These are phyloP conservation scores for Lathyrus sativus DNA, from an alignment of 306 rosid genomes.

Conservation along the genomic window DNA sequence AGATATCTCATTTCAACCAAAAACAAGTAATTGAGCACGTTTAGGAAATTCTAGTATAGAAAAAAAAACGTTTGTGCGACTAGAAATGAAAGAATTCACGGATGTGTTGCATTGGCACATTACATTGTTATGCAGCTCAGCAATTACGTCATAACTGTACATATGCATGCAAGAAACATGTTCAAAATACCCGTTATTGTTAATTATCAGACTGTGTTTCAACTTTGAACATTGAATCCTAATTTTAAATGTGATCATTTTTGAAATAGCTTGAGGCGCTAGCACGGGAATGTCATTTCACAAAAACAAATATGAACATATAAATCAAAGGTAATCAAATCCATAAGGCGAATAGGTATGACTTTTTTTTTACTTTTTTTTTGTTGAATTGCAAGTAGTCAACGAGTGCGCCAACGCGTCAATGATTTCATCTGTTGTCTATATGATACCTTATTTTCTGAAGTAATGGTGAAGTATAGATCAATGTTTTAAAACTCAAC, in stretches of 20 bases:
- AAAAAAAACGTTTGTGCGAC: not conserved
- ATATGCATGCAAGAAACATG: constrained; percentile 7
- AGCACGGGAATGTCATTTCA: not conserved
- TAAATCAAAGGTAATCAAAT: too few relatives aligned
- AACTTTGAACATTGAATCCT: constrained; percentile 1
- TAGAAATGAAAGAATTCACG: not conserved
- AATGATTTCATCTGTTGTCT: too few relatives aligned
- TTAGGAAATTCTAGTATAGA: too few relatives aligned
- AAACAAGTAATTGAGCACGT: too few relatives aligned
- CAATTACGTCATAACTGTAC: constrained; percentile 11
- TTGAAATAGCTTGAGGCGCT: not conserved
- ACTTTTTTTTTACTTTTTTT: too few relatives aligned
- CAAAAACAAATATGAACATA: too few relatives aligned
- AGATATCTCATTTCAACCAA: not conserved
- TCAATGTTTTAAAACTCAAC: too few relatives aligned
- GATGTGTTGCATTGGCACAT: not conserved
- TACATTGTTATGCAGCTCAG: not conserved
- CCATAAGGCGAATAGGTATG: too few relatives aligned
- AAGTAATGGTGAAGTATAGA: too few relatives aligned
- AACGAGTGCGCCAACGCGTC: too few relatives aligned
- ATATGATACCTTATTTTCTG: too few relatives aligned
- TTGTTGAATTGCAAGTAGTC: too few relatives aligned
- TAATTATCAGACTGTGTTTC: not conserved
- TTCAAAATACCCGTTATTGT: constrained; percentile 12
- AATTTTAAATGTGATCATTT: constrained; percentile 25